Base-by-base conservation (phyloP, 176 grass and related monocot genomes). In the Oryza meyeriana region DNA sequence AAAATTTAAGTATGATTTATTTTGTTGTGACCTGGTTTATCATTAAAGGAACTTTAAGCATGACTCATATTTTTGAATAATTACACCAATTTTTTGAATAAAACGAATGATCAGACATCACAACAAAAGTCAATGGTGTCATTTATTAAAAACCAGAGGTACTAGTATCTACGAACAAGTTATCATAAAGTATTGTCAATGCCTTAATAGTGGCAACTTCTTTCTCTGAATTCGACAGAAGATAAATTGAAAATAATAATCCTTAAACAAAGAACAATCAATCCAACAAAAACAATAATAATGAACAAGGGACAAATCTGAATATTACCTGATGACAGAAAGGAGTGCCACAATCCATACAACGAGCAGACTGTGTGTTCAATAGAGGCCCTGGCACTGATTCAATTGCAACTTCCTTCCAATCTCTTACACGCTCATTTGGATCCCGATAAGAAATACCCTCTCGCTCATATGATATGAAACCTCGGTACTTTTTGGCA, bases 331-430 rank as follows among this genome's bases (percentile, higher is more conserved):
- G 96, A 90, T 99, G 96, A 87, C 96, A 99, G 70, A 95, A 99
- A 64, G 96, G 96, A 87, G 96, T 99, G 29, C 96, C 96, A 83
- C 96, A 99, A 79, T 99, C 96, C 96, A 99, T 99, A 82, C 96
- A 99, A 35, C 96, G 93, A 85, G 96, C 96, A 38, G 96, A 95
- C 77, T 99, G 96, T 31, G 96, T 99, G 59, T 88, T 94, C 64
- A 99, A 64, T 50, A 99, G 77, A 38, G 96, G 83, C 45, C 93
- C 96, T 66, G 96, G 93, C 47, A 90, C 88, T 79, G 89, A 91
- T 69, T 95, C 96, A 72, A 88, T 92, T 66, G 96, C 96, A 58
- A 99, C 96, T 90, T 99, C 96, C 4, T 94, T 85, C 85, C 87
- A 99, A 81, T 99, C 96, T 78, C 87, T 85, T n/a, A 95, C 66